A percentile compares a stretch with the other conserved stretches of the same genome.
phyloP scores from a whole-genome alignment of 192 early-diverging fungal species.

The Coemansia sp. region DNA sequence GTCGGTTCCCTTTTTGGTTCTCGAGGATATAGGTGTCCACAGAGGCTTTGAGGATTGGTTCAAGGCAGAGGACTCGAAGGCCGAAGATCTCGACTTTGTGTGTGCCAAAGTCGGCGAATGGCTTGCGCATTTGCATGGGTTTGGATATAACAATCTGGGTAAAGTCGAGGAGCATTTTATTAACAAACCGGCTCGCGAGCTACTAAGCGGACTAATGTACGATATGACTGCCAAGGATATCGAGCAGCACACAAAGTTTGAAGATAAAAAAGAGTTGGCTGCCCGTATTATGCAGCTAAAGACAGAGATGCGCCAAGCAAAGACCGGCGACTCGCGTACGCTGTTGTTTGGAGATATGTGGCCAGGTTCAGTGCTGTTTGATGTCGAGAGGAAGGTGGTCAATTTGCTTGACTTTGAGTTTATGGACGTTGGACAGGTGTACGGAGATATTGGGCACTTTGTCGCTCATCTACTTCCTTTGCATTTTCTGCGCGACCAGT shows the following conservation, averaged over 20 bases:
- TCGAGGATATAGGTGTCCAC: constrained; percentile 31
- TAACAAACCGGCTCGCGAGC: constrained; percentile 22
- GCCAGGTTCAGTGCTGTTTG: constrained; percentile 28
- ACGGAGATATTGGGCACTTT: constrained; percentile 35
- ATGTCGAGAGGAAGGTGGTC: constrained; percentile 5
- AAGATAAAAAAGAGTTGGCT: constrained; percentile 16
- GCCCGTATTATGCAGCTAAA: background rate
- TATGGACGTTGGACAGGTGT: constrained; percentile 23
- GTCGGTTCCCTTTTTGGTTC: constrained; percentile 19
- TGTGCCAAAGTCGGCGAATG: constrained; percentile 27
- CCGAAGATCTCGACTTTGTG: constrained; percentile 7
- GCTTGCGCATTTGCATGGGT: constrained; percentile 33
- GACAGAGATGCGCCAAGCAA: background rate
- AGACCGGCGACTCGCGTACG: background rate
- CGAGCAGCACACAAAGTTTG: constrained; percentile 13
- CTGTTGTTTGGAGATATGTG: constrained; percentile 47
- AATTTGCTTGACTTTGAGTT: constrained; percentile 42
- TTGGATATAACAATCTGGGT: constrained; percentile 17
- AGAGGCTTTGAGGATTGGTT: constrained; percentile 20
- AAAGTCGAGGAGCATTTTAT: constrained; percentile 5
- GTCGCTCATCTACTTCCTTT: constrained; percentile 33
- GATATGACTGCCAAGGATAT: constrained; percentile 10
- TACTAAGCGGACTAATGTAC: constrained; percentile 23
- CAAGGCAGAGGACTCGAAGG: background rate
- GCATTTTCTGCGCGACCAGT: constrained; percentile 17